Percentiles rank a stretch among this genome's conserved stretches.
Conservation (phyloP, 257 asterid species). For the Handroanthus guayacan region DNA sequence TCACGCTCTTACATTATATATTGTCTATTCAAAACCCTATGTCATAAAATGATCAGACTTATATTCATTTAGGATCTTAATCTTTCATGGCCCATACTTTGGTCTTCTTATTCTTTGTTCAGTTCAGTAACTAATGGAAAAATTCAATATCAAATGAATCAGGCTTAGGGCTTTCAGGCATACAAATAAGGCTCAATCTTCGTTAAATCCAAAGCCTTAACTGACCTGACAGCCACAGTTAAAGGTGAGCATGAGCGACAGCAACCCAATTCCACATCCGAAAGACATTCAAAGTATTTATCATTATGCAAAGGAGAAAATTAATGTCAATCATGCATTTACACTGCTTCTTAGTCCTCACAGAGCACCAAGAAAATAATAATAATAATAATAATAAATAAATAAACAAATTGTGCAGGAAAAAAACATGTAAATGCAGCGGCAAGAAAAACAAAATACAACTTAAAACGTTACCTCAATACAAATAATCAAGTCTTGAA, state of each 20-base stretch:
- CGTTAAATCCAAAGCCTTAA: not conserved
- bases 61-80: not conserved
- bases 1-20: not conserved
- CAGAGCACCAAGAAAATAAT: too few species aligned
- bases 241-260: not conserved
- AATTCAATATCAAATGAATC: not conserved
- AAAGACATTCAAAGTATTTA: conserved; percentile 5
- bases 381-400: too few species aligned
- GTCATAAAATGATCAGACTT: not conserved
- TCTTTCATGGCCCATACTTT: not conserved
- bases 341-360: conserved; percentile 8
- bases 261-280: not conserved
- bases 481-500: conserved; percentile 95
- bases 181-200: not conserved
- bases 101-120: conserved; percentile 3
- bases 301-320: not conserved
- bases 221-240: not conserved
- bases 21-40: not conserved
- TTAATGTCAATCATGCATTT: conserved; percentile 14
- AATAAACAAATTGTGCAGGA: not conserved
- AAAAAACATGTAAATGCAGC: not conserved
- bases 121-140: conserved; percentile 1
- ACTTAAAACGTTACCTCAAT: conserved; percentile 79
- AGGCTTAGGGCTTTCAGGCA: not conserved
- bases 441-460: conserved; percentile 25